Evolutionary conservation across 257 asterid species (phyloP), one percentile per base, ranked within the genome.

Genomic region (Petrea volubilis): DNA sequence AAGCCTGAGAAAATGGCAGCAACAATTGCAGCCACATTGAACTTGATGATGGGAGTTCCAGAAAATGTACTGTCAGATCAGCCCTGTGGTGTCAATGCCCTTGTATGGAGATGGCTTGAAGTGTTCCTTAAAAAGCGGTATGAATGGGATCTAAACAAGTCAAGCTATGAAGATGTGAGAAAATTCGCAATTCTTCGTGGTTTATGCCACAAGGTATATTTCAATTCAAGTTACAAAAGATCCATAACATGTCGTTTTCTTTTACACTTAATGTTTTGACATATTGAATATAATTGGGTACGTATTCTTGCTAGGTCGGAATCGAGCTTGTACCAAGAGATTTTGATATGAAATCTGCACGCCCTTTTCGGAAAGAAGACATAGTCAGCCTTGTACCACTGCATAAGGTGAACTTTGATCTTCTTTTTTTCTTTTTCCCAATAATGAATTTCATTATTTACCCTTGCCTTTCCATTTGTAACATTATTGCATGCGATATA

Each of bases 131-230:
- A 82, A 79, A 90, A 88, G 80, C 88, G 99, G 75, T 94, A 85
- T 75, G 93, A 84, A 38, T 91, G 99, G 99, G 82, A 84, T 59
- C 83, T 86, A 67, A 87, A 67, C 74, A 82, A 72, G 68, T 83
- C 90, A 64, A 86, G 81, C 77, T 91, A 83, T 75, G 88, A 87
- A 77, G 96, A 89, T 73, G 85, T 87, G 67, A 78, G 97, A 68
- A 92, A 92, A 78, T 84, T 84, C 11, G 95, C 97, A 60, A 84
- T 92, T 79, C 96, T 92, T 77, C 96, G 97, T 70, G 97, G 97
- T 79, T 81, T 92, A 71, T 92, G 97, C 82, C 95, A 92, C 71
- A 92, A 92, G 96, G 97, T 92, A 89, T 61, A 41, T 28, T 38
- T 64, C 51, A 49, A 50, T 76, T 41, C 60, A 51, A 70, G 63